Percentiles rank a stretch among this genome's conserved stretches.
phyloP scores from a whole-genome alignment of 164 flowering plant species.

The Vitis riparia region DNA sequence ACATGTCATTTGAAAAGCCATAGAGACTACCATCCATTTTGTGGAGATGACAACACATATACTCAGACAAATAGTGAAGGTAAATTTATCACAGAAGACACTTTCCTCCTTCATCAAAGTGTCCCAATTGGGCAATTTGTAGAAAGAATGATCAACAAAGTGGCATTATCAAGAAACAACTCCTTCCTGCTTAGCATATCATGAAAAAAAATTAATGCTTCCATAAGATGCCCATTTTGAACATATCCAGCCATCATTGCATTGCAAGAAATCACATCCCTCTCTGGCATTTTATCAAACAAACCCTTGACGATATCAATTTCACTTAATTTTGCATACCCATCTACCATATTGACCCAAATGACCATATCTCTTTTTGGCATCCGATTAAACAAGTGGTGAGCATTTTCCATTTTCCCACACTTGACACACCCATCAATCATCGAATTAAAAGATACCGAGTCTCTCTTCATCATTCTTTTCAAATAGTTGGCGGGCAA shows the following conservation, averaged over 20 bases:
- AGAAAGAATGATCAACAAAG: conserved; percentile 49
- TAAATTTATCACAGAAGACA: too few species aligned
- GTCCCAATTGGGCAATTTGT: conserved; percentile 55
- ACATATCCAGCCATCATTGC: conserved; percentile 70
- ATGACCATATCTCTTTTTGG: conserved; percentile 49
- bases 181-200: conserved; percentile 25
- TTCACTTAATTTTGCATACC: conserved; percentile 49
- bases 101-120: conserved; percentile 35
- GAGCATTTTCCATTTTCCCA: conserved; percentile 53
- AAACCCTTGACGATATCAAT: conserved; percentile 38
- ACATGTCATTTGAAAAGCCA: too few species aligned
- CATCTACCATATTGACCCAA: conserved; percentile 67
- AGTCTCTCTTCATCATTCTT: conserved; percentile 44
- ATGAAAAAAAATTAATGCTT: conserved; percentile 55
- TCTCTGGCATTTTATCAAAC: conserved; percentile 52
- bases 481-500: conserved; percentile 58
- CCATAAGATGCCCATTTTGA: conserved; percentile 37
- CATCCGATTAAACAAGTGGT: conserved; percentile 48
- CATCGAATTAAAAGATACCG: conserved; percentile 65
- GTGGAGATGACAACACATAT: too few species aligned
- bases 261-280: conserved; percentile 60
- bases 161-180: conserved; percentile 48
- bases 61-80: too few species aligned
- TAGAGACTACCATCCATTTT: too few species aligned
- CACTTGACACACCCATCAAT: conserved; percentile 59